Evolutionary conservation across 495 filamentous ascomycete genomes (phyloP), one percentile per base, ranked within the genome.

Genomic region (Aspergillus saccharolyticus): DNA sequence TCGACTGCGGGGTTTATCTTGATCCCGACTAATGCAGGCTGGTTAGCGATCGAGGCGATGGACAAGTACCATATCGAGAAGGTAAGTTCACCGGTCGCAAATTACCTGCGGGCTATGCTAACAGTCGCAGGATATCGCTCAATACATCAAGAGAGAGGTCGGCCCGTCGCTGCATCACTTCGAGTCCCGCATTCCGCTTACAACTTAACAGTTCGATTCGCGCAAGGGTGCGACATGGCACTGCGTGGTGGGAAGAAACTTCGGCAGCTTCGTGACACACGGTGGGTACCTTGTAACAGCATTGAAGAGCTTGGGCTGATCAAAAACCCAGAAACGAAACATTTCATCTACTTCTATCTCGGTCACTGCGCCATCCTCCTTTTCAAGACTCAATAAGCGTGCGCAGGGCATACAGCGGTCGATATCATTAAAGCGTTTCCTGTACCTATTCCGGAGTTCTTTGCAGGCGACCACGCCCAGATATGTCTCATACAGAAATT

Each of bases 321-420:
- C 24, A 46, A 25, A 15, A 39, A 5, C 22, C 4, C 76, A 97
- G 92, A 99, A 71, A 97, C 94, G 43, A 96, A 96, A 76, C 94
- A 99, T 75, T 99, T 99, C 79, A 97, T 97, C 70, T 99, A 99
- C 80, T 99, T 99, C 82, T 97, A 97, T 77, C 89, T 97, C 58
- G 94, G 94, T 49, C 94, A 97, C 80, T 96, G 90, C 71, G 94
- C 94, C 18, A 97, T 99, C 66, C 86, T 99, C 44, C 85, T 99
- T 54, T 99, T 97, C 84, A 99, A 99, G 84, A 99, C 94, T 21
- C 92, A 97, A 80, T 97, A 83, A 77, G 53, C 48, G 20, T 44
- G 22, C 24, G 44, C 39, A 47, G 45, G 42, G 21, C 19, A 17
- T 22, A 44, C 15, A 16, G 18, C 46, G 48, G 15, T 42, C 22